Evolutionary conservation across 345 rosid species (phyloP), one percentile per base, ranked within the genome.

Genomic region (Isatis tinctoria): DNA sequence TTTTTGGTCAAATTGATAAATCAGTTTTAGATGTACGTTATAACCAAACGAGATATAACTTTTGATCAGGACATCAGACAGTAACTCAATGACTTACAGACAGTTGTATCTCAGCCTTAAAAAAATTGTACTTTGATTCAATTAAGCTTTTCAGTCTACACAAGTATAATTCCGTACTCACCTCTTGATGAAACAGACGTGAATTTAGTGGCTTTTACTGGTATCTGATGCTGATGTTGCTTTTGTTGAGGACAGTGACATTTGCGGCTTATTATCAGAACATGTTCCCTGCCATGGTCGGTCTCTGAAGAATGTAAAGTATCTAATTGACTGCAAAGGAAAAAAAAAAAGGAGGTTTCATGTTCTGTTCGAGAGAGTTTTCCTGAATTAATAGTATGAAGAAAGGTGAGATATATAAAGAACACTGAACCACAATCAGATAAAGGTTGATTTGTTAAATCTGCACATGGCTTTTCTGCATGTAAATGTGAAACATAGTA

Each of bases 201-300:
- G 18, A 43, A 35, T 64, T 56, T 2, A 9, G 39, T 56, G 78
- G 33, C 65, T 66, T 47, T 58, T n/a, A 48, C 17, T 58, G 53
- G 67, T 37, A 48, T 67, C 44, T 27, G 78, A 74, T 74, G 45
- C 60, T 65, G 32, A n/a, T 56, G 28, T 30, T 45, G 66, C 41
- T 57, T 74, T 58, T 57, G 22, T 17, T 26, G 48, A 54, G 60
- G 52, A 74, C 49, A 74, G 6, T 36, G 78, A 74, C 44, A 44
- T 32, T 56, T 73, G 65, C 43, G 51, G 60, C n/a, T 74, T 74
- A 17, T 57, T 27, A 66, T 10, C 72, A 58, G 1, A 66, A 27
- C 60, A 74, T 47, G 60, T 58, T 74, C 60, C 20, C 22, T 26
- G 17, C 52, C 67, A 35, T 74, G 36, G 18, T 64, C 13, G 18